Evolutionary conservation across 768 basidiomycete species (phyloP).

Genomic region (Neoboletus brunneissimus): DNA sequence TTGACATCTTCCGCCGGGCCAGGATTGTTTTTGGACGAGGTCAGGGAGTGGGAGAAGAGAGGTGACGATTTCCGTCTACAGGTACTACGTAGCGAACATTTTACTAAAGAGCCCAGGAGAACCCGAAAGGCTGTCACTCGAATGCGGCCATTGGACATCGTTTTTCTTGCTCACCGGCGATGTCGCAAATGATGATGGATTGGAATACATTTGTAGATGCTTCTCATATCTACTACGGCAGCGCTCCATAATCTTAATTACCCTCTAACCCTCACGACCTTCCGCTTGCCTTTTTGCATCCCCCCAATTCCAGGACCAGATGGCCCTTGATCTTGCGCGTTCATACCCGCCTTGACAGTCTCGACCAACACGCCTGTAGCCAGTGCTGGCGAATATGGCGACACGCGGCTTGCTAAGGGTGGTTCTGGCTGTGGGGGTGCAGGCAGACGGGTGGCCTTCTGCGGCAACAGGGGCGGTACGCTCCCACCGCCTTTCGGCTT

Average conservation of each 20-base stretch:
- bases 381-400: constrained; percentile 76
- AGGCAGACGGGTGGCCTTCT: constrained; percentile 48
- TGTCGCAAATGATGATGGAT: background rate
- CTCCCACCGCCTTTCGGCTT: constrained; percentile 45
- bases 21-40: background rate
- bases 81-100: background rate
- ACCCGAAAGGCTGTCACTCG: too few relatives aligned
- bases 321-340: constrained; percentile 52
- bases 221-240: constrained; percentile 9
- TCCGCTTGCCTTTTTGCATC: constrained; percentile 71
- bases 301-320: constrained; percentile 30
- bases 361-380: constrained; percentile 78
- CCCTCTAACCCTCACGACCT: constrained; percentile 72
- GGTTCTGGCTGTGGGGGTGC: constrained; percentile 77
- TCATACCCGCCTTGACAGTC: constrained; percentile 84
- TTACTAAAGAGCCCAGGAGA: too few relatives aligned
- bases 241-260: constrained; percentile 20
- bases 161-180: background rate
- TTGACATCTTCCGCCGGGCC: background rate
- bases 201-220: constrained; percentile 22
- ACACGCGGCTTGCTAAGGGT: constrained; percentile 67
- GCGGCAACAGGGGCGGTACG: constrained; percentile 24
- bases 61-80: background rate
- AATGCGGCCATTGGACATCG: too few relatives aligned
- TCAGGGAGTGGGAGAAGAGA: background rate